Conservation (phyloP, 805 yeast genomes). For the Candida nitratophila region DNA sequence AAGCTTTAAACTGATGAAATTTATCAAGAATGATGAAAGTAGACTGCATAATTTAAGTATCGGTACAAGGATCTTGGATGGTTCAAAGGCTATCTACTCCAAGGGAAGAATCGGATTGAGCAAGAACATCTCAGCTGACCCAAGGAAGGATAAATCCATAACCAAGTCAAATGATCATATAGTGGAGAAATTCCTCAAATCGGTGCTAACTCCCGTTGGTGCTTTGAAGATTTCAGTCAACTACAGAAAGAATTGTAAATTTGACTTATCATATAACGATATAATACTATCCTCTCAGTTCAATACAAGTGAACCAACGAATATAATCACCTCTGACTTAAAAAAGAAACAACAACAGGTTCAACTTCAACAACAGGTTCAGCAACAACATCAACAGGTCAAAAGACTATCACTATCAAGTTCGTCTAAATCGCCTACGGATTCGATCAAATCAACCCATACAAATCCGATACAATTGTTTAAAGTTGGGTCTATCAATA, state of each 20-base stretch:
- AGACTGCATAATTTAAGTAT: conserved; percentile 28
- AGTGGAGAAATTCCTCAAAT: conserved; percentile 51
- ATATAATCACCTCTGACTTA: conserved; percentile 4
- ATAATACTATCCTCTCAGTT: conserved; percentile 43
- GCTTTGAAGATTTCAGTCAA: conserved; percentile 68
- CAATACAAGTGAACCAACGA: neutral
- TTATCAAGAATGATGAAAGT: conserved; percentile 26
- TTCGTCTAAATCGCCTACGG: neutral
- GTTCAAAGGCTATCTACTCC: conserved; percentile 69
- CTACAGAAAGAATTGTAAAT: conserved; percentile 65
- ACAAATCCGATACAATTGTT: conserved; percentile 48
- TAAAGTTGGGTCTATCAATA: conserved; percentile 51
- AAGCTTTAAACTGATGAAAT: conserved; percentile 48
- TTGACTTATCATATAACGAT: conserved; percentile 54
- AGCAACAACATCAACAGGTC: neutral
- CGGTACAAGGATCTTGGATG: conserved; percentile 63
- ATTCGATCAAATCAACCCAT: neutral
- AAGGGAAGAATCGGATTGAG: conserved; percentile 83
- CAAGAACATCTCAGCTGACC: conserved; percentile 31
- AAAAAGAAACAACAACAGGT: conserved; percentile 3
- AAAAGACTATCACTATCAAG: neutral
- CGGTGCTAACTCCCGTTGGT: conserved; percentile 73
- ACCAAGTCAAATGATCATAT: neutral
- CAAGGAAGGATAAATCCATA: conserved; percentile 1
- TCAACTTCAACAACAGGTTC: conserved; percentile 3